Evolutionary conservation across 441 rosid species (phyloP), one percentile per base, ranked within the genome.

Genomic region (Oxalis stricta): DNA sequence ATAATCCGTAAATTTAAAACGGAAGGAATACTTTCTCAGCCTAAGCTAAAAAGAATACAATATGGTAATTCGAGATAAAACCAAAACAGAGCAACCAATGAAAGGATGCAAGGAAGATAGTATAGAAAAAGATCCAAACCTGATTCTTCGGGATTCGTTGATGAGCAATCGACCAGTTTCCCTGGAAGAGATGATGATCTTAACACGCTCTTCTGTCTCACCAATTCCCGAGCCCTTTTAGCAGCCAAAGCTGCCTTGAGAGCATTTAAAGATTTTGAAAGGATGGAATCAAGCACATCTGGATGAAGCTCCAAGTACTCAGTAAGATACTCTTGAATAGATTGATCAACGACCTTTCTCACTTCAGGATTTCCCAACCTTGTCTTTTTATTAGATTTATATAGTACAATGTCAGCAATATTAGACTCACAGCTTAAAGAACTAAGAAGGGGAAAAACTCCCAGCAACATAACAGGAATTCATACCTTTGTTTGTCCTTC

Each of bases 281-380:
- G 68, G 59, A 92, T 76, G 55, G 71, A 76, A 54, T 92, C 95
- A 60, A 92, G 87, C 44, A 82, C 85, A 66, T 84, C 83, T 16
- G 97, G 99, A 68, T 92, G 96, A 77, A 92, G 61, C 71, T 92
- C 99, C 68, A 92, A 63, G 71, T 58, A 92, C 56, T 84, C 99
- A 2, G 94, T 77, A 46, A 92, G 86, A 62, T 76, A 79, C 78
- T 92, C 99, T 51, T 87, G 99, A 48, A 87, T 75, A 56, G 89
- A 82, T 60, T 82, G 95, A 57, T 92, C 99, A 34, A 92, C 94
- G 50, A 77, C 73, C 56, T 69, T 84, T 48, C 95, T 80, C 52
- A 92, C 99, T 72, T 92, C 97, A 10, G 97, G 94, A 77, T 92
- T 92, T 53, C 99, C 99, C 69, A 92, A 71, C 65, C 99, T 87